Base-by-base conservation (phyloP, 2,329 filamentous ascomycete species). In the Penicillium sclerotiorum region DNA sequence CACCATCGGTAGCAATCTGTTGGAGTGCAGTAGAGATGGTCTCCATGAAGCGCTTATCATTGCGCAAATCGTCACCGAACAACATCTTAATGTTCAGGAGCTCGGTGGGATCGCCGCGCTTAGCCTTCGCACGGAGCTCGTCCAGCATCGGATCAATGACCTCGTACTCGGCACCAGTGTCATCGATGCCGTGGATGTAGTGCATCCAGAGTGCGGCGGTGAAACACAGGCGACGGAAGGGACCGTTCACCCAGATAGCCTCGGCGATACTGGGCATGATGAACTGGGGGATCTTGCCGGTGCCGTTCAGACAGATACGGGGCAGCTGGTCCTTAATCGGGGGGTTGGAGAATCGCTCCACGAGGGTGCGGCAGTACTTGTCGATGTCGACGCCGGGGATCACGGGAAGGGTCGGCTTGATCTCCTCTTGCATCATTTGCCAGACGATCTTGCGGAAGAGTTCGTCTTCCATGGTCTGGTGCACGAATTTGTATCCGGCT, bases 381-480 rank as follows among this genome's bases (percentile, higher is more conserved):
- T 81, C 77, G 45, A 81, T 75, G 59, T 78, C 65, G 53, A 80
- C 77, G 33, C 77, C 78, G 0, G 71, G 68, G 33, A 81, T 81
- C 8, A 70, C 71, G 15, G 78, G 78, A 25, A 81, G 67, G 15
- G 78, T 68, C 0, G 78, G 78, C 69, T 80, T 80, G 48, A 80
- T 77, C 65, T 81, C 78, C 37, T 78, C 59, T 53, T 80, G 77
- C 78, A 80, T 80, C 77, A 80, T 79, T 64, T 80, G 73, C 73
- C 72, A 77, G 39, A 81, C 65, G 53, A 77, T 78, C 55, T 73
- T 70, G 68, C 66, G 62, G 69, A 75, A 78, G 13, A 74, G 43
- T 1, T 75, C 74, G 69, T 80, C 59, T 62, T 73, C 69, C 69
- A 81, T 77, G 44, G 79, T 78, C 62, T 81, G 77, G 64, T 81